Evolutionary conservation across 345 rosid genomes (phyloP).

Genomic region (Cardamine resedifolia): DNA sequence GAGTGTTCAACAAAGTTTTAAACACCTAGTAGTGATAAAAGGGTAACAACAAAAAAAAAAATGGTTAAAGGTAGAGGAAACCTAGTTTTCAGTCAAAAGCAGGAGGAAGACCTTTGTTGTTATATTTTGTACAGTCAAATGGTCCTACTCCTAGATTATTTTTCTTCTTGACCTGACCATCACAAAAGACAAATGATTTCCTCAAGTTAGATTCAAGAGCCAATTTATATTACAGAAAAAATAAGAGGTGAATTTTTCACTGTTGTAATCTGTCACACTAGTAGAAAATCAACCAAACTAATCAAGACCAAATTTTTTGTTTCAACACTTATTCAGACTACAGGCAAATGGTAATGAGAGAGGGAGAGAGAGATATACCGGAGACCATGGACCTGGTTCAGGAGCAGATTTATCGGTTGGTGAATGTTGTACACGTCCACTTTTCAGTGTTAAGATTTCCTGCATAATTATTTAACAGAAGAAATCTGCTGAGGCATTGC

Average conservation of each 20-base stretch:
- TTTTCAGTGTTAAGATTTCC: conserved; percentile 78
- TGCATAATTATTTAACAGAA: conserved; percentile 36
- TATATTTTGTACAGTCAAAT: conserved; percentile 87
- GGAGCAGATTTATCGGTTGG: conserved; percentile 70
- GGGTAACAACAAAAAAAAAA: conserved; percentile 7
- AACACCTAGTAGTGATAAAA: not conserved
- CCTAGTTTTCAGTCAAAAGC: conserved; percentile 33
- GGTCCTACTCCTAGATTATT: conserved; percentile 79
- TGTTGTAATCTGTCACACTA: not conserved
- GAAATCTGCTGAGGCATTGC: conserved; percentile 16
- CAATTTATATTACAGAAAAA: too few relatives aligned
- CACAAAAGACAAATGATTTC: not conserved
- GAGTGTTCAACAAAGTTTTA: conserved; percentile 11
- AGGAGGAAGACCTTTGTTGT: conserved; percentile 44
- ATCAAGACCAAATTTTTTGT: not conserved
- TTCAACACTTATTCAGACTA: not conserved
- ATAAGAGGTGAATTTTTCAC: not conserved
- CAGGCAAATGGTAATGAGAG: conserved; percentile 12
- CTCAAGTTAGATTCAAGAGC: conserved; percentile 10
- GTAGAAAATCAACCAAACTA: not conserved
- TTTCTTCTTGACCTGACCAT: conserved; percentile 66
- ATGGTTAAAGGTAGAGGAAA: conserved; percentile 31
- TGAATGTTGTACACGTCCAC: conserved; percentile 88
- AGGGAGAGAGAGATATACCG: conserved; percentile 49
- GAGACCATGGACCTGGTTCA: conserved; percentile 95